Evolutionary conservation across 2,329 filamentous ascomycete genomes (phyloP), one percentile per base, ranked within the genome.

Genomic region (Cercospora sp.): DNA sequence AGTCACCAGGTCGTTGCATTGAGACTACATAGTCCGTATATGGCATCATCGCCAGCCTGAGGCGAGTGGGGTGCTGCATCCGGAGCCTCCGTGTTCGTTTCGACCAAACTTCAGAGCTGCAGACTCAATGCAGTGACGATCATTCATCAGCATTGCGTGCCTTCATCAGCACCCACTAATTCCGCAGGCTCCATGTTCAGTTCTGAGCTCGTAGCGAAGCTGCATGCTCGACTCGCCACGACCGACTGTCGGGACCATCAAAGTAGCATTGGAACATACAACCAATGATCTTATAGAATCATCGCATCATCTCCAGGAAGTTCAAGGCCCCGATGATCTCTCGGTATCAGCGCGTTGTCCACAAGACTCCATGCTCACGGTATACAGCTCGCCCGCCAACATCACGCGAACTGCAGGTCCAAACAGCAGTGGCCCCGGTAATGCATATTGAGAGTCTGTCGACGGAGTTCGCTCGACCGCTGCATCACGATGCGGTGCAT

Each of bases 21-120:
- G 36, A n/a, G 5, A n/a, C 6, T 1, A 39, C 36, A 39, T 16
- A 39, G 36, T 39, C 36, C 36, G 36, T 6, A n/a, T 39, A n/a
- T 13, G 18, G 20, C 48, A 53, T 28, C 48, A 53, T 31, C 30
- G 10, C 20, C 55, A n/a, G 28, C 30, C 12, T 16, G 20, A 8
- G 23, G 48, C n/a, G 42, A 48, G 48, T 53, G 10, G 48, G 48
- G 12, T 13, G 10, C 20, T 53, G 42, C 42, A 48, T 53, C 48
- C 48, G 48, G 13, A 28, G 23, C 23, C 48, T 53, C 23, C 45
- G 23, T 30, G 42, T 55, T 63, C 61, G 30, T 7, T 9, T 18
- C 12, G 45, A 63, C 61, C 61, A 63, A 55, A 55, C 23, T 63
- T 39, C 20, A 12, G 45, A 36, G 18, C 42, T 63, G 61, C 61